These are phyloP conservation scores for Chrysopogon serrulatus DNA, from an alignment of 176 grass and related monocot species.

Conservation along the genomic window DNA sequence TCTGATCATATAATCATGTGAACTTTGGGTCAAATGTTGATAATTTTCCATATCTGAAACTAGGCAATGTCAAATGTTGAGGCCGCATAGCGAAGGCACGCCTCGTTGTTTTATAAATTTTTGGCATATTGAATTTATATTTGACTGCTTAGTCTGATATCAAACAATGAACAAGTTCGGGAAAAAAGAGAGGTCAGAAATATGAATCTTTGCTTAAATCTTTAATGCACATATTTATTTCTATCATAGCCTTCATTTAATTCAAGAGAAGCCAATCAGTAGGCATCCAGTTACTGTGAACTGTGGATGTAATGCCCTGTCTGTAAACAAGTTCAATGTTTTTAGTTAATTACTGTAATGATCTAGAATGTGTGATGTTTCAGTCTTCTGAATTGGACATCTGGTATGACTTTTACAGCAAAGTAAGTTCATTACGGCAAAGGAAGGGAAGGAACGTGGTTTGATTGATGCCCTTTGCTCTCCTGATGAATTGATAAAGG, in stretches of 20 bases:
- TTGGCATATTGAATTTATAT: slow-evolving; percentile 11
- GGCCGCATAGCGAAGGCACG: not conserved
- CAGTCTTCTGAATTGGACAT: not conserved
- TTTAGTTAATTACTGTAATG: not conserved
- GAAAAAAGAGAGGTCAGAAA: not conserved
- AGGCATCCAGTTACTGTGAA: not conserved
- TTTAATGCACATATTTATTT: not conserved
- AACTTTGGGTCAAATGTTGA: not conserved
- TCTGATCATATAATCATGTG: not conserved
- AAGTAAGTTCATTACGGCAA: slow-evolving; percentile 65
- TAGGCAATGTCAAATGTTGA: not conserved
- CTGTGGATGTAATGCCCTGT: not conserved
- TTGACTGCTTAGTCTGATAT: not conserved
- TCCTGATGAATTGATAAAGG: slow-evolving; percentile 62
- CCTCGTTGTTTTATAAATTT: not conserved
- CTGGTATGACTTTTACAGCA: slow-evolving; percentile 36
- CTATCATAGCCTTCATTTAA: not conserved
- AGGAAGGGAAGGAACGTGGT: slow-evolving; percentile 72
- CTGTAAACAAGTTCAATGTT: not conserved
- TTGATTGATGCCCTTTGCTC: slow-evolving; percentile 68
- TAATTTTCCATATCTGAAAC: not conserved
- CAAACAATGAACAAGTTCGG: not conserved
- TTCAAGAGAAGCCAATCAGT: not conserved
- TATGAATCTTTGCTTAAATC: not conserved
- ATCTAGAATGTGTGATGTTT: not conserved